These are phyloP conservation scores for Cladophialophora psammophila DNA, from an alignment of 2,329 filamentous ascomycete genomes.

Conservation along the genomic window DNA sequence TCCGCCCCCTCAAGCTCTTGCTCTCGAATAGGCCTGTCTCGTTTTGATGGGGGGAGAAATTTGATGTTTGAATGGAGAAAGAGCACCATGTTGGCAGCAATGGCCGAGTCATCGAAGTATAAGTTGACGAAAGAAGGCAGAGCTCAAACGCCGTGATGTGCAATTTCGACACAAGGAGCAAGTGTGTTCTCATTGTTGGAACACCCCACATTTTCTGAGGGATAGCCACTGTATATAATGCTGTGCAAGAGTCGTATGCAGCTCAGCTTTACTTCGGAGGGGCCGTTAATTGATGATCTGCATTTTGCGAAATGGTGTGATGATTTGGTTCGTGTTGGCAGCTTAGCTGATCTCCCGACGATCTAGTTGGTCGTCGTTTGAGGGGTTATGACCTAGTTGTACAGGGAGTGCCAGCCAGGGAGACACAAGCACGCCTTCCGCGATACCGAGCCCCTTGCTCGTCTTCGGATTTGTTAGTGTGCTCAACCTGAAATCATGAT, in stretches of 20 bases:
- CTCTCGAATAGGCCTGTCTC: slow-evolving; percentile 8
- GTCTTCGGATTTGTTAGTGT: background rate
- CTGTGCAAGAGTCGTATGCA: background rate
- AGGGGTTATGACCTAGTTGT: background rate
- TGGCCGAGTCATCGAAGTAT: background rate
- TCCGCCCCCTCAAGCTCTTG: slow-evolving; percentile 6
- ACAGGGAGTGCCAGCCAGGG: background rate
- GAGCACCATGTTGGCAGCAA: slow-evolving; percentile 1
- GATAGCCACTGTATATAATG: background rate
- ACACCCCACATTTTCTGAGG: background rate
- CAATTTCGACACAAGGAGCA: background rate
- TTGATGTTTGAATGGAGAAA: background rate
- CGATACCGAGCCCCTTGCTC: background rate
- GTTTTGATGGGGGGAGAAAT: slow-evolving; percentile 12
- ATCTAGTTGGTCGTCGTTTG: background rate
- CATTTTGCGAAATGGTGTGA: background rate
- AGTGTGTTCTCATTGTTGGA: background rate
- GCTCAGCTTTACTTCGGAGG: background rate
- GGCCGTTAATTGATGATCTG: background rate
- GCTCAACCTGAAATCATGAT: too few species aligned
- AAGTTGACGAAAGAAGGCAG: background rate
- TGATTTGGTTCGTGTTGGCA: background rate
- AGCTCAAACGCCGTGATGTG: background rate
- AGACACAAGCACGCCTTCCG: background rate
- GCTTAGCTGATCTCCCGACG: background rate